Base-by-base conservation (phyloP, 352 stramenopile genomes). In the Blastocystis sp. region DNA sequence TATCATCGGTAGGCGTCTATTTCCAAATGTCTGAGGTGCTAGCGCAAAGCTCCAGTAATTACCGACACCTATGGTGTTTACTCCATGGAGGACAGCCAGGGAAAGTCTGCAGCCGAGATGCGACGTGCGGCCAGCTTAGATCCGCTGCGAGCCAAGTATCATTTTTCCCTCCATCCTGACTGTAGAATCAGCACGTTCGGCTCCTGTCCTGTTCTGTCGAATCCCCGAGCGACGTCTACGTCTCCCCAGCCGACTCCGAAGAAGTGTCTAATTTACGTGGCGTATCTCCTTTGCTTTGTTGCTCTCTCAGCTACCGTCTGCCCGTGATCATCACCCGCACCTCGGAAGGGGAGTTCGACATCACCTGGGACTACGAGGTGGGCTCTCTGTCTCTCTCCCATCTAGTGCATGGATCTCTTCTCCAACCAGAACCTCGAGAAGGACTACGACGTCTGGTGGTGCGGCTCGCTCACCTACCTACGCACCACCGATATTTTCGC, bases 351-450 rank as follows among this genome's bases (percentile, higher is more conserved):
- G 50, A 65, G 16, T 85, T 47, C 43, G 47, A 85, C 73, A 85
- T 85, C 50, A 85, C 30, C 20, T 85, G 73, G 73, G 73, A 85
- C 26, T 85, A 85, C 50, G 73, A 85, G 39, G 73, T 85, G 24
- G 13, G 5, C 13, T 3, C 9, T 26, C 54, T 6, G 2, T 50
- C 24, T 24, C n/a, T 24, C 30, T 47, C 50, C 30, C 59, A 20
- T 53, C 18, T 68, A 85, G 73, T 69, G 63, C 56, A 85, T 85
- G 73, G 45, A 85, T 45, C 50, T 85, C 9, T 85, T 85, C 50
- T 85, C 73, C 18, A 55, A 85, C 30, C 50, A 85, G 26, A 85
- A 64, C 34, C 45, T 85, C 18, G 59, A 50, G 18, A 53, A 85
- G 30, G 43, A 85, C 11, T 66, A 85, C 56, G 39, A 30, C 5